Evolutionary conservation across 768 basidiomycete species (phyloP).

Genomic region (Rhodotorula diobovata): DNA sequence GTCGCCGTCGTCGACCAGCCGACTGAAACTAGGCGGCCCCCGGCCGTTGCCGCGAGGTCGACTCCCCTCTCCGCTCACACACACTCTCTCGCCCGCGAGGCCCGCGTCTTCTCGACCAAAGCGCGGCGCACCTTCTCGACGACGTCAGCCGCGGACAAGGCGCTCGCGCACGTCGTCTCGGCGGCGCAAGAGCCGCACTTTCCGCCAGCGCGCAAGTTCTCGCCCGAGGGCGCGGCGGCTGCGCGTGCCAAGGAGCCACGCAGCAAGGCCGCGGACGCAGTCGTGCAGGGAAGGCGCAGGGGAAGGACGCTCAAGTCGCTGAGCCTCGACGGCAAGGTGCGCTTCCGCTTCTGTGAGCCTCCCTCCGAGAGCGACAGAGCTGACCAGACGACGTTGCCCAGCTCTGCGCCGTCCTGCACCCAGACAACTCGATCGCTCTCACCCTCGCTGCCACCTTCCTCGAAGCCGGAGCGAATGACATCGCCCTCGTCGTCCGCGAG

Average conservation of each 20-base stretch:
- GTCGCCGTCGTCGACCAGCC: not conserved
- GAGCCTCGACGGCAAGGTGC: not conserved
- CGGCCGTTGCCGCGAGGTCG: not conserved
- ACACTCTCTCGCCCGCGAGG: no score
- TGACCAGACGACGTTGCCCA: not conserved
- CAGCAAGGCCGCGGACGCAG: not conserved
- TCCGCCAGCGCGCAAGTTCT: no score
- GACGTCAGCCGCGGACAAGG: no score
- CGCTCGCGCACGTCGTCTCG: no score
- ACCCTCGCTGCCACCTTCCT: not conserved
- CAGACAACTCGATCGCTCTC: not conserved
- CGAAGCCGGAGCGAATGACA: no score
- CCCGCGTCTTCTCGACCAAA: no score
- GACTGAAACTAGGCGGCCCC: no score
- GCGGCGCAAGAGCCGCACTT: no score
- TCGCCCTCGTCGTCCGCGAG: no score
- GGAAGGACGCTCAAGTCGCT: conserved; percentile 1
- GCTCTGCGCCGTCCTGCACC: not conserved
- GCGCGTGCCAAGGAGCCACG: not conserved
- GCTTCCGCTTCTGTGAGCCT: not conserved
- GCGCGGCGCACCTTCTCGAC: no score
- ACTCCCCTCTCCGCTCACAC: not conserved
- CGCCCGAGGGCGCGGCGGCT: not conserved
- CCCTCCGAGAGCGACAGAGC: no score
- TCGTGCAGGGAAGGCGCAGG: no score